phyloP scores from a whole-genome alignment of 768 basidiomycete species.

The Hortiboletus flavorubellus region DNA sequence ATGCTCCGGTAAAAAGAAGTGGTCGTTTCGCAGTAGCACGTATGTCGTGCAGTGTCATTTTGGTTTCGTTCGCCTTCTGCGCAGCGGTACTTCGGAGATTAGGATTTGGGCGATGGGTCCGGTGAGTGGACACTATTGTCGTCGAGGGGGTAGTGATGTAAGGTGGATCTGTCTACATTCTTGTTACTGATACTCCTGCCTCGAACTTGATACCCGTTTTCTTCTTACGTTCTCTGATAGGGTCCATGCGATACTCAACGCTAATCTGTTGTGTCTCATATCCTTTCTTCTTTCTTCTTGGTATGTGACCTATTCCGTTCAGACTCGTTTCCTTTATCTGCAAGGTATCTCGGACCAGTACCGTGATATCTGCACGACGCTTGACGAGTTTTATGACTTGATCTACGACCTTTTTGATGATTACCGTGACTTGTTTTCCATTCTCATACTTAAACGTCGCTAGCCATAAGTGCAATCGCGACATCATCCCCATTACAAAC shows the following conservation, averaged over 20 bases:
- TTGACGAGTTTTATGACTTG: conserved; percentile 5
- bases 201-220: conserved; percentile 1
- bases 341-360: neutral
- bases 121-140: conserved; percentile 1
- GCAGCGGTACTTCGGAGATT: conserved; percentile 25
- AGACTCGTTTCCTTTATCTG: neutral
- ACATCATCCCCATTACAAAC: too few species aligned
- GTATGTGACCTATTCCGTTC: neutral
- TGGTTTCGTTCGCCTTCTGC: conserved; percentile 29
- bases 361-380: neutral
- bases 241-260: neutral
- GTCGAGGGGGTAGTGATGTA: neutral
- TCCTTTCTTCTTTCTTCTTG: neutral
- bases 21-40: conserved; percentile 5
- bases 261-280: neutral
- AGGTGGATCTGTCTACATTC: neutral
- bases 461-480: too few species aligned
- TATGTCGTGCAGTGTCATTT: conserved; percentile 21
- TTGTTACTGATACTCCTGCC: neutral
- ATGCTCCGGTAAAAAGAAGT: conserved; percentile 5
- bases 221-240: neutral
- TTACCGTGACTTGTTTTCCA: neutral
- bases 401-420: neutral
- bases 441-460: neutral
- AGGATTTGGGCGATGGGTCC: conserved; percentile 23